A percentile compares a stretch with the other conserved stretches of the same genome.
Conservation (phyloP, 345 rosid species). For the Murraya koenigii region DNA sequence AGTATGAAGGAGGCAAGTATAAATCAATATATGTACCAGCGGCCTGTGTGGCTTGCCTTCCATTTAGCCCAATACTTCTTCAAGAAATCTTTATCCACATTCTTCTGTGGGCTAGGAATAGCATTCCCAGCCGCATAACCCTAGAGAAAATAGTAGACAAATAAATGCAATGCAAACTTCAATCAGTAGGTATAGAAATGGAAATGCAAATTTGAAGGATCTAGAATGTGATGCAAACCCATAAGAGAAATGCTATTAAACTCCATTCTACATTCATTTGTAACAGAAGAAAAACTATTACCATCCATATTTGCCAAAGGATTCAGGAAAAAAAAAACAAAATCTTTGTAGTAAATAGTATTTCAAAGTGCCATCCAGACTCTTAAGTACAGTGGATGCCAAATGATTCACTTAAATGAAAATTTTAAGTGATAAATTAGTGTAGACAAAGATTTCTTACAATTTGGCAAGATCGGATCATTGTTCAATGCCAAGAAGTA, state of each 20-base stretch:
- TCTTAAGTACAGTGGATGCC: neutral
- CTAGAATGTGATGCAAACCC: neutral
- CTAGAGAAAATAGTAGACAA: slow-evolving; percentile 34
- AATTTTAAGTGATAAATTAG: neutral
- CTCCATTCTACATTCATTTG: neutral
- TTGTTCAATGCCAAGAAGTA: neutral
- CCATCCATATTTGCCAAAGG: neutral
- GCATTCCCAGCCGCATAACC: slow-evolving; percentile 96
- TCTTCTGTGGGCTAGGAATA: slow-evolving; percentile 84
- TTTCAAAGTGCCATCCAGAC: neutral
- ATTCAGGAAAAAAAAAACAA: neutral
- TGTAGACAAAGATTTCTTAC: neutral
- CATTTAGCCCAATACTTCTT: slow-evolving; percentile 91
- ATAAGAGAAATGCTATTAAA: neutral
- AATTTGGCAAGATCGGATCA: neutral
- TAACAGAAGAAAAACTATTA: neutral
- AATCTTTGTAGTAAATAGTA: neutral
- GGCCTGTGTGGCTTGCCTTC: slow-evolving; percentile 82
- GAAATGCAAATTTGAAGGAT: neutral
- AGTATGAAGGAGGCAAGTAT: neutral
- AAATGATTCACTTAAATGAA: neutral
- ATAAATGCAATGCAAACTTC: slow-evolving; percentile 1
- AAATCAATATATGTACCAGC: slow-evolving; percentile 42
- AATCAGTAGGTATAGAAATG: neutral
- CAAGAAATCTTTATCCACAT: slow-evolving; percentile 76